Base-by-base conservation (phyloP, 345 rosid genomes). In the Heritiera littoralis region DNA sequence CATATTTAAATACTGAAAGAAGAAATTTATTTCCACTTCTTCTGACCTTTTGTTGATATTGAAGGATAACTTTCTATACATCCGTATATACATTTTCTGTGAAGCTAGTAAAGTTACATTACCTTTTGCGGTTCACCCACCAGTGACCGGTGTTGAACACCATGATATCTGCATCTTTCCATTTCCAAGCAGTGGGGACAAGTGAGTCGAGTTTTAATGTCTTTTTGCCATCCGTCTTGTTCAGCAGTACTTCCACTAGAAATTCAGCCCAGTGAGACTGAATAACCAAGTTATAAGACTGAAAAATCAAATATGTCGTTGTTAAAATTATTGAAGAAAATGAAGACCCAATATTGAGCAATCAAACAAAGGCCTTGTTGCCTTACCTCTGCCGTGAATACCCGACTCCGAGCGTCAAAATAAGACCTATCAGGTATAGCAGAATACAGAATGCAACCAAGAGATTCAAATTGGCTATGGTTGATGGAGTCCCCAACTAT, bases 401-500 rank as follows among this genome's bases (percentile, higher is more conserved):
- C 59, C 77, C 87, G 86, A 45, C 74, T 17, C 13, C 28, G 30
- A 28, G 43, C 68, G 38, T 82, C 64, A 15, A 88, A 75, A 30
- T 18, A 69, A 60, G 85, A 72, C 43, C 56, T 17, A 84, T 80
- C 43, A 80, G 86, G 82, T 10, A 83, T 40, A 20, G 86, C 78
- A 67, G 90, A 84, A 76, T 86, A 87, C 54, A 90, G 86, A 75
- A 89, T 87, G 59, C 89, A 89, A 78, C 86, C 85, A 56, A 90
- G 89, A 59, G 93, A 87, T 64, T 90, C 92, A 83, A 87, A 89
- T 80, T 88, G 91, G 82, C 89, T 87, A 81, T 87, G 76, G 83
- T 87, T 87, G 20, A 90, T 86, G 1, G 91, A 90, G 65, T 90
- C 90, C 74, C 90, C 91, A 30, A 87, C 89, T 64, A 90, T 51